These are phyloP conservation scores for Tilletiopsis washingtonensis DNA, from an alignment of 1,284 basidiomycete genomes.

Conservation along the genomic window DNA sequence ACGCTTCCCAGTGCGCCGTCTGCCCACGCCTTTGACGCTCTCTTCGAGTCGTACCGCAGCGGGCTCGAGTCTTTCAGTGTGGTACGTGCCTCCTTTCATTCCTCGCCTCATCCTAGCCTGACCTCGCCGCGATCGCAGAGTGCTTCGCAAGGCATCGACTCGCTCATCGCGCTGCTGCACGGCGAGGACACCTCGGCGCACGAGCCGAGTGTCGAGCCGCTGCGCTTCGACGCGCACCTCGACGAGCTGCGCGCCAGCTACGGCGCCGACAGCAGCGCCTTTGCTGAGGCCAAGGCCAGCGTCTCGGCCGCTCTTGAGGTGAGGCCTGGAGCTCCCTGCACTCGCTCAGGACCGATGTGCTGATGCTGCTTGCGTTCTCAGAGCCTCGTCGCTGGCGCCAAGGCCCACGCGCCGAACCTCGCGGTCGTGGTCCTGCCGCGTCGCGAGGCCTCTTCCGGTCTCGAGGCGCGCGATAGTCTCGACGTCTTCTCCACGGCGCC, in stretches of 20 bases:
- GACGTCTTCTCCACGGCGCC: background rate
- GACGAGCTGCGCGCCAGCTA: too few relatives aligned
- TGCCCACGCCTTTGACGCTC: slow-evolving; percentile 19
- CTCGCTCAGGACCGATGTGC: too few relatives aligned
- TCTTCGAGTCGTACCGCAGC: slow-evolving; percentile 18
- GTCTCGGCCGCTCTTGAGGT: too few relatives aligned
- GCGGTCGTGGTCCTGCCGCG: slow-evolving; percentile 20
- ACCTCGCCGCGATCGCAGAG: slow-evolving; percentile 10
- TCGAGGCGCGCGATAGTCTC: background rate
- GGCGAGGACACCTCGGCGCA: slow-evolving; percentile 7
- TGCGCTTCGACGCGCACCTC: too few relatives aligned
- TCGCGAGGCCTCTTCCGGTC: slow-evolving; percentile 1
- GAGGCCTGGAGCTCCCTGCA: too few relatives aligned
- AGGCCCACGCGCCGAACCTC: slow-evolving; percentile 13
- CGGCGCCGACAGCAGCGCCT: too few relatives aligned
- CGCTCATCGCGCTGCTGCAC: slow-evolving; percentile 7
- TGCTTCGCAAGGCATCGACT: slow-evolving; percentile 11
- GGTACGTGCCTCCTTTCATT: slow-evolving; percentile 13
- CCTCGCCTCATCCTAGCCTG: slow-evolving; percentile 14
- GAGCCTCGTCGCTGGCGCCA: slow-evolving; percentile 1
- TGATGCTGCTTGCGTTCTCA: too few relatives aligned
- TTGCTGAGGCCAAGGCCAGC: too few relatives aligned
- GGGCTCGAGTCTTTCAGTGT: slow-evolving; percentile 11
- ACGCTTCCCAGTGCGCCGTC: slow-evolving; percentile 11
- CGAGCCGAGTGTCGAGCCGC: slow-evolving; percentile 1